These are phyloP conservation scores for Cronartium ribicola DNA, from an alignment of 1,284 basidiomycete genomes.

Conservation along the genomic window DNA sequence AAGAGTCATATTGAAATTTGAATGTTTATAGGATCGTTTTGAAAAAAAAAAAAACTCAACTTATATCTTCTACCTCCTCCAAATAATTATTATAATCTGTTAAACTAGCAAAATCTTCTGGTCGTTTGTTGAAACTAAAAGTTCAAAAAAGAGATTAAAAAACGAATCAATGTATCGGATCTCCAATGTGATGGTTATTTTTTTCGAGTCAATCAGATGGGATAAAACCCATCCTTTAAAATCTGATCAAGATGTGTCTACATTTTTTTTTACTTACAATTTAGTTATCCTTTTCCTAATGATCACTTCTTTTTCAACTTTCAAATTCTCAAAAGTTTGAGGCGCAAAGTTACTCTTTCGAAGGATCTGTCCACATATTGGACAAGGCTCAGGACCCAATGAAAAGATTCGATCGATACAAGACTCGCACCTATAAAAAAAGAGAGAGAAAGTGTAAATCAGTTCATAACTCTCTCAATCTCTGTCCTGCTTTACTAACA, in stretches of 20 bases:
- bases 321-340: constrained; percentile 94
- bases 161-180: not conserved
- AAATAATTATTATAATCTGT: constrained; percentile 92
- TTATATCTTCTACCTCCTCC: constrained; percentile 91
- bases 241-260: not conserved
- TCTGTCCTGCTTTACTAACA: constrained; percentile 58
- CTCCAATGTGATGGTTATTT: not conserved
- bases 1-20: not conserved
- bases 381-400: constrained; percentile 92
- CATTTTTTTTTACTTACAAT: constrained; percentile 57
- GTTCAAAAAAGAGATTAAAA: not conserved
- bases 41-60: constrained; percentile 56
- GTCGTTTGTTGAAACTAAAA: constrained; percentile 80
- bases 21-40: not conserved
- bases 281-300: constrained; percentile 79
- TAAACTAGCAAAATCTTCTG: constrained; percentile 79
- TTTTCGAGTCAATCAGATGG: not conserved
- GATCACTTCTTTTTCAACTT: constrained; percentile 92
- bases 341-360: constrained; percentile 89
- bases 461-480: not conserved
- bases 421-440: constrained; percentile 73
- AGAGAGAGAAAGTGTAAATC: not conserved
- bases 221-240: not conserved
- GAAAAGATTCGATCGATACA: constrained; percentile 97
- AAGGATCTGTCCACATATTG: constrained; percentile 81